These are phyloP conservation scores for Psilocybe cubensis DNA, from an alignment of 768 basidiomycete genomes.

Conservation along the genomic window DNA sequence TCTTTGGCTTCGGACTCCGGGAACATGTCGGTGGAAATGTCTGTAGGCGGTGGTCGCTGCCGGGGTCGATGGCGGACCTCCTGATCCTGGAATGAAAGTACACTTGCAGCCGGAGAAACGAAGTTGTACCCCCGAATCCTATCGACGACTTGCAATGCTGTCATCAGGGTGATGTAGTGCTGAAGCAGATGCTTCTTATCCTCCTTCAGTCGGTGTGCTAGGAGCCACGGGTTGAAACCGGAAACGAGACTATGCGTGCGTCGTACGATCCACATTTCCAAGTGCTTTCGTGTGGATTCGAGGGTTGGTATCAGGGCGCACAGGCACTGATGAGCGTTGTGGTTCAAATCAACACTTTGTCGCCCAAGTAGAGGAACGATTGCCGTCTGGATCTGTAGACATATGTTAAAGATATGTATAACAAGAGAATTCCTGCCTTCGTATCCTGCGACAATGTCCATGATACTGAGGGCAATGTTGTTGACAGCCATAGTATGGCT, in stretches of 20 bases:
- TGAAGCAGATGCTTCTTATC: background rate
- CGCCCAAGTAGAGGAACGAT: background rate
- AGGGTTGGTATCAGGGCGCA: background rate
- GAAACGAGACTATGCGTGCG: background rate
- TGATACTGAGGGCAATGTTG: background rate
- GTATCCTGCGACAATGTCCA: background rate
- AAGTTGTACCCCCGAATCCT: background rate
- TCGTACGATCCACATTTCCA: background rate
- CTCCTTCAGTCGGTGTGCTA: background rate
- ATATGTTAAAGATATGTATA: constrained; percentile 1
- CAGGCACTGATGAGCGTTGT: background rate
- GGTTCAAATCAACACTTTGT: background rate
- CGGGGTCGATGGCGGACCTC: background rate
- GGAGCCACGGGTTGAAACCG: background rate
- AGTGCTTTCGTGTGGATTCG: background rate
- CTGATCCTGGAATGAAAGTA: background rate
- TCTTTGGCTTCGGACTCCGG: background rate
- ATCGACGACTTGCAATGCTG: background rate
- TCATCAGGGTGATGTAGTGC: background rate
- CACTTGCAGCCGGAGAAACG: background rate
- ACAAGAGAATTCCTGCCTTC: background rate
- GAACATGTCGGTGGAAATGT: background rate
- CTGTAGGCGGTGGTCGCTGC: background rate
- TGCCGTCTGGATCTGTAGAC: background rate
- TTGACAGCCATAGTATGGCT: background rate